phyloP scores from a whole-genome alignment of 2,329 filamentous ascomycete species.

The Ascocoryne sarcoides region DNA sequence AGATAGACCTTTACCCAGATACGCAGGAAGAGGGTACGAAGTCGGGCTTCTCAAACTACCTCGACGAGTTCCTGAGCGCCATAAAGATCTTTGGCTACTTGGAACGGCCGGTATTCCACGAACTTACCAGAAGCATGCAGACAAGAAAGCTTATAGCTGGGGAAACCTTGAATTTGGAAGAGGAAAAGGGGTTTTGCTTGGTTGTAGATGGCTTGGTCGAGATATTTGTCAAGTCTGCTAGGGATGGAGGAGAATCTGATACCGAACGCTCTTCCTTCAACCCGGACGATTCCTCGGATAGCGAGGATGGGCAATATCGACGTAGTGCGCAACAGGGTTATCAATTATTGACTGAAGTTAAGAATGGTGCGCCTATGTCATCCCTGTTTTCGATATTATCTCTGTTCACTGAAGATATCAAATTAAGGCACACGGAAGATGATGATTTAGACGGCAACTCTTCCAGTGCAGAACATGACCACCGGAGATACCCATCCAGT shows the following conservation, averaged over 20 bases:
- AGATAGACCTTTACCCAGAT: conserved; percentile 91
- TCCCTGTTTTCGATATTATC: conserved; percentile 96
- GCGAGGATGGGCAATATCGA: conserved; percentile 57
- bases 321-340: conserved; percentile 71
- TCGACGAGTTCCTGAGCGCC: conserved; percentile 95
- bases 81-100: conserved; percentile 99
- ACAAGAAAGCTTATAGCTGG: conserved; percentile 92
- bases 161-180: conserved; percentile 88
- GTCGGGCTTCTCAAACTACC: conserved; percentile 85
- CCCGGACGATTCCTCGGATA: conserved; percentile 44
- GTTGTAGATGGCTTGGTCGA: conserved; percentile 95
- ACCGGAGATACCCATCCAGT: conserved; percentile 18
- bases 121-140: conserved; percentile 96
- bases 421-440: conserved; percentile 64
- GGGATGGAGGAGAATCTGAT: conserved; percentile 38
- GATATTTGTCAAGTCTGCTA: conserved; percentile 91
- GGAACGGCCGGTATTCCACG: conserved; percentile 93
- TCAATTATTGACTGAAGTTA: conserved; percentile 91
- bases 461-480: conserved; percentile 29
- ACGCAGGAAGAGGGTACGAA: conserved; percentile 84
- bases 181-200: conserved; percentile 96
- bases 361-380: conserved; percentile 97
- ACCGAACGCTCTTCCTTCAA: conserved; percentile 31
- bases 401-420: conserved; percentile 91
- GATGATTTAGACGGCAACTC: conserved; percentile 28